These are phyloP conservation scores for Penicillium sp. DNA, from an alignment of 2,329 filamentous ascomycete genomes.

Conservation along the genomic window DNA sequence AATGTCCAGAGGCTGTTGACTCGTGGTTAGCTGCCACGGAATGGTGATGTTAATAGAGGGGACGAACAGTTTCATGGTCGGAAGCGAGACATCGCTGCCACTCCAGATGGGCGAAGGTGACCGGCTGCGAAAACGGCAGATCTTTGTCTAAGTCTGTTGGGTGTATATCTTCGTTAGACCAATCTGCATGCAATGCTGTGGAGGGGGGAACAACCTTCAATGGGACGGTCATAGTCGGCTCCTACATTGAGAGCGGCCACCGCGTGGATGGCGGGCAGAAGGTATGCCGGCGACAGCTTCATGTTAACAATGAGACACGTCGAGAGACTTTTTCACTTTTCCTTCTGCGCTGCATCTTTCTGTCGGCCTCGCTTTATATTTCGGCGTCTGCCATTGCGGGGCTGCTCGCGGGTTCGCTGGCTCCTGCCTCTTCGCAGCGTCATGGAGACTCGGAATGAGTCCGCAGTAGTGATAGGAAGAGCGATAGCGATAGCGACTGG, in stretches of 20 bases:
- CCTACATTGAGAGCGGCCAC: slow-evolving; percentile 18
- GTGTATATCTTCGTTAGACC: not conserved
- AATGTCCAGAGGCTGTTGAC: slow-evolving; percentile 29
- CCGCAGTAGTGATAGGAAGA: too few species aligned
- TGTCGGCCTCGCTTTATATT: not conserved
- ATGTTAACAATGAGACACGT: too few species aligned
- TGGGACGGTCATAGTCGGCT: slow-evolving; percentile 21
- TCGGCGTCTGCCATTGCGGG: not conserved
- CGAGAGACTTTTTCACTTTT: too few species aligned
- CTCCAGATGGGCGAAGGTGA: slow-evolving; percentile 30
- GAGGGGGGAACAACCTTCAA: slow-evolving; percentile 17
- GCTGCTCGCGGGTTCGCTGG: slow-evolving; percentile 1
- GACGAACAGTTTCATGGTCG: slow-evolving; percentile 13
- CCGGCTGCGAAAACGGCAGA: slow-evolving; percentile 31
- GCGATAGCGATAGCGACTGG: too few species aligned
- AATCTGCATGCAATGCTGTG: not conserved
- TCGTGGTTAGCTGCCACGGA: not conserved
- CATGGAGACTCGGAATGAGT: too few species aligned
- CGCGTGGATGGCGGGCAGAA: not conserved
- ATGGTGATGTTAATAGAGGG: not conserved
- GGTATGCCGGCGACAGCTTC: not conserved
- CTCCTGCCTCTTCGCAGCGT: too few species aligned
- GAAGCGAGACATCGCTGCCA: slow-evolving; percentile 29
- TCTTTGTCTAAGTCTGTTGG: slow-evolving; percentile 27
- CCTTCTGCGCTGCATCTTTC: too few species aligned